Conservation (phyloP, 1,284 basidiomycete species). For the Ganoderma multipileum region DNA sequence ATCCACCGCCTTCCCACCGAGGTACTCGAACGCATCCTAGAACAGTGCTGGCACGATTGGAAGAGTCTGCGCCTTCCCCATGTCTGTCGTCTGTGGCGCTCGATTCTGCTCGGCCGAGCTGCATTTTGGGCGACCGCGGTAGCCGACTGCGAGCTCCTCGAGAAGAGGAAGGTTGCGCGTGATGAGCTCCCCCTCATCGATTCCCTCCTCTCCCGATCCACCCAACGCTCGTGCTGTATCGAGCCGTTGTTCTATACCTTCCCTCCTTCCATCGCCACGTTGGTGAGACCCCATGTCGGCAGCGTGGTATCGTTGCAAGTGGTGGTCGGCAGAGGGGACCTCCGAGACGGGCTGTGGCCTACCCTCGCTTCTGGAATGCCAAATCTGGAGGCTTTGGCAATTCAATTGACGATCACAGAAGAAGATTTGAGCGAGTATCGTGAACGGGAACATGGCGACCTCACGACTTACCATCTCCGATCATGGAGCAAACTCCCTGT, state of each 20-base stretch:
- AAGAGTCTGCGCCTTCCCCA: neutral
- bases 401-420: neutral
- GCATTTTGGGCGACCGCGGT: constrained; percentile 4
- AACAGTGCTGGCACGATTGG: neutral
- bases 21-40: neutral
- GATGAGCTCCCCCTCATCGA: neutral
- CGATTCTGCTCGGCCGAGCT: neutral
- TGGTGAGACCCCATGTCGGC: neutral
- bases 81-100: constrained; percentile 3
- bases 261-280: neutral
- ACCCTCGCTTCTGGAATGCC: neutral
- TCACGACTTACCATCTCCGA: neutral
- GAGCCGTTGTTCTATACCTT: neutral
- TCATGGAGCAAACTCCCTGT: neutral
- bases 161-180: neutral
- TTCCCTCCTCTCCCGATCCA: neutral
- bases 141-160: neutral
- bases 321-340: neutral
- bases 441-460: neutral
- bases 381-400: neutral
- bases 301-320: neutral
- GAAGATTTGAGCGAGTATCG: neutral
- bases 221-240: neutral
- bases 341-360: neutral
- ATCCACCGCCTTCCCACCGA: constrained; percentile 10